Evolutionary conservation across 805 yeast species (phyloP), one percentile per base, ranked within the genome.

Genomic region (Torulaspora indica): DNA sequence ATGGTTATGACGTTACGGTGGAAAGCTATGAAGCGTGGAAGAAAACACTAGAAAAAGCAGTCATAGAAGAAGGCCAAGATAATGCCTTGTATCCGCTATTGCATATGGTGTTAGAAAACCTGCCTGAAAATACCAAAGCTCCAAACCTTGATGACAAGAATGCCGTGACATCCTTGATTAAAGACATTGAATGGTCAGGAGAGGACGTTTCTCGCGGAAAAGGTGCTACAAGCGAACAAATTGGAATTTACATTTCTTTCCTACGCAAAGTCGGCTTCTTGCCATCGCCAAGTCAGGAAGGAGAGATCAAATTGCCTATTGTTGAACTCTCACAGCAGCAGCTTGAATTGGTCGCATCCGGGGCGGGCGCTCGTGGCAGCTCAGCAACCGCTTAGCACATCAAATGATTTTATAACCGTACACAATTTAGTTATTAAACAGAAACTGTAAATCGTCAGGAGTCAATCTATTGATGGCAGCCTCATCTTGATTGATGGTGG

Each of bases 81-180:
- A 82, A 82, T 53, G 98, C 98, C 0, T 73, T 93, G 51, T 93
- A 80, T 71, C 98, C 99, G 46, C 73, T 93, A 56, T 72, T 93
- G 55, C 98, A 93, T 69, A 87, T 93, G 71, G 98, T 90, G 10
- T 74, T 95, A 54, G 98, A 89, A 59, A 82, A 90, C 61, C 76
- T 93, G 58, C 97, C 97, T 5, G 83, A 82, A 49, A 82, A 81
- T 63, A 85, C 98, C 25, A 85, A 81, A 66, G 98, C 98, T 8
- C 98, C 98, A 2, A 97, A 91, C 66, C 74, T 93, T 52, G 96
- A 90, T 59, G 98, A 95, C 55, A 42, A 73, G 4, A 90, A 93
- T 63, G 86, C 98, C 1, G 76, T 73, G n/a, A 62, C 63, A n/a
- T 75, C 90, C 0, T 76, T 93, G 61, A 69, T 67, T 46, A 71